phyloP scores from a whole-genome alignment of 257 asterid genomes.

The Penstemon davidsonii region DNA sequence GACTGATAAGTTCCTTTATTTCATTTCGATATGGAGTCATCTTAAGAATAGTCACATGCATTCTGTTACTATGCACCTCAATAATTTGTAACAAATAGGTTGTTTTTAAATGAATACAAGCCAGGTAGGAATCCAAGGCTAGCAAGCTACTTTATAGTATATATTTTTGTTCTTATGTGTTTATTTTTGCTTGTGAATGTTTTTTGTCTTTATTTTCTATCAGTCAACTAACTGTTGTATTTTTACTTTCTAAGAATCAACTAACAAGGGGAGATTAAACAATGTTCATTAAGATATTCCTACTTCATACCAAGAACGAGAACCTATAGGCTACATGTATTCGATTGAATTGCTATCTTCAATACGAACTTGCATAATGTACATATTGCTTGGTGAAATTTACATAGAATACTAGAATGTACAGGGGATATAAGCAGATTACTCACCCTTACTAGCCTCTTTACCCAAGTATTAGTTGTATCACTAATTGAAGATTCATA shows the following conservation, averaged over 20 bases:
- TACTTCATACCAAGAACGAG: too few relatives aligned
- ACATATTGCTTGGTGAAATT: constrained; percentile 29
- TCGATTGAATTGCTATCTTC: background rate
- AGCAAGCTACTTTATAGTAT: constrained; percentile 18
- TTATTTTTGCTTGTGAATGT: constrained; percentile 23
- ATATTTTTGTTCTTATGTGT: constrained; percentile 24
- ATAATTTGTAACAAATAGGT: constrained; percentile 6
- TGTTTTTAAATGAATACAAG: constrained; percentile 1
- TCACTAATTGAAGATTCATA: constrained; percentile 37
- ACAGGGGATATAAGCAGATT: constrained; percentile 2
- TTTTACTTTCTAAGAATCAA: background rate
- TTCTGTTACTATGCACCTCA: constrained; percentile 24
- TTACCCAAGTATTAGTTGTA: background rate
- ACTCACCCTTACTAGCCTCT: constrained; percentile 11
- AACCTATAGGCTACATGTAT: too few relatives aligned
- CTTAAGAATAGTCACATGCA: background rate
- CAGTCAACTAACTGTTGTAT: background rate
- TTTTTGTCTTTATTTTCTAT: constrained; percentile 32
- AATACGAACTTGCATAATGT: constrained; percentile 22
- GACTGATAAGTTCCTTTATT: background rate
- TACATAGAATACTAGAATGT: constrained; percentile 26
- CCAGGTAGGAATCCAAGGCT: constrained; percentile 39
- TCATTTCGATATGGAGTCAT: background rate
- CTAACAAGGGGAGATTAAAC: too few relatives aligned
- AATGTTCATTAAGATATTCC: too few relatives aligned